Base-by-base conservation (phyloP, 2,329 filamentous ascomycete species). In the Eurotiales sp. region DNA sequence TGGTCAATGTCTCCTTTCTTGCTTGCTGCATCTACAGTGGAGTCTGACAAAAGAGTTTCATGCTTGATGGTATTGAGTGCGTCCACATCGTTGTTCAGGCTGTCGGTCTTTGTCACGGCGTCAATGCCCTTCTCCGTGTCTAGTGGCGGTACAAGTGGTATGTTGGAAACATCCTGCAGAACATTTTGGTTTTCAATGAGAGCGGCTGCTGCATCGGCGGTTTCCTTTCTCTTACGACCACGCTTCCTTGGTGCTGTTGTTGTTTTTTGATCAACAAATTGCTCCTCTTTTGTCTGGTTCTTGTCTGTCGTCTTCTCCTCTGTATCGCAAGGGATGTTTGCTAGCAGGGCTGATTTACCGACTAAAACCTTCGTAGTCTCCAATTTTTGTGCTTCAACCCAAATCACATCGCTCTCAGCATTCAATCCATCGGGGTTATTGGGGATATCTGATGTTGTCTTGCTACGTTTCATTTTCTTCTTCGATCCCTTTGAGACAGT, bases 381-480 rank as follows among this genome's bases (percentile, higher is more conserved):
- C 17, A 52, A 40, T 17, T 63, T 60, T 15, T 55, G 58, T 5
- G 67, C 65, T 8, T 70, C 68, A 5, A 73, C 50, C 70, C 71
- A 73, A 29, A 72, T 67, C 19, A 73, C 68, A 46, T 74, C 70
- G 29, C 67, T 66, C 42, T 72, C 69, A n/a, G 64, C 55, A 42
- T 64, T 66, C 4, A 63, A 54, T 25, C 64, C 58, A 29, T 58
- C 55, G 3, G 60, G 55, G 37, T 65, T 69, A 15, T 29, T 25
- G 4, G 43, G 52, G 2, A 64, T 61, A 4, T 63, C 59, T 4
- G 70, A 71, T 0, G 65, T 69, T 4, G 70, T 70, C 52, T 74
- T 75, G 32, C 69, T 67, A 53, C 75, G 68, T 58, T 74, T 78
- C 17, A 66, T 46, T 46, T 72, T 73, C 68, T 71, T 78, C 63